These are phyloP conservation scores for Rhizoclosmatium globosum DNA, from an alignment of 192 early-diverging fungal species.

Conservation along the genomic window DNA sequence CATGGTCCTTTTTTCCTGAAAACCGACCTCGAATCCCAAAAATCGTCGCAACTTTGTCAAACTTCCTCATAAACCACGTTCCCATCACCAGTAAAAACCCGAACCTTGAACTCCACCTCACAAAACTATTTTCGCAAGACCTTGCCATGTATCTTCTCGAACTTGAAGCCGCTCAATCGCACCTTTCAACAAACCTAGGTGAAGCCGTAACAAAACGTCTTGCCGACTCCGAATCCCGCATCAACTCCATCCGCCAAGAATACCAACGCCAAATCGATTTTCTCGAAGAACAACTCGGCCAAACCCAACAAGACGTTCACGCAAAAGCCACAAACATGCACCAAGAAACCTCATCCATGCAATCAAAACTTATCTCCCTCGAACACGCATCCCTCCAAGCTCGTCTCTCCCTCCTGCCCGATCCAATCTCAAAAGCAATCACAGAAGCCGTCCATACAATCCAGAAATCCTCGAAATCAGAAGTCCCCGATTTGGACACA, in stretches of 20 bases:
- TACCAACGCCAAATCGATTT: constrained; percentile 18
- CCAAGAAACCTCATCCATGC: background rate
- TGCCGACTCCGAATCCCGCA: background rate
- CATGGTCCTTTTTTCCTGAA: constrained; percentile 16
- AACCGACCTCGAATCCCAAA: background rate
- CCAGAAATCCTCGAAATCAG: background rate
- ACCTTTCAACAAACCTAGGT: constrained; percentile 14
- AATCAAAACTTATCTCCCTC: background rate
- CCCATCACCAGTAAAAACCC: background rate
- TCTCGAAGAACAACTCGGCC: background rate
- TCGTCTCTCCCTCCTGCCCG: constrained; percentile 14
- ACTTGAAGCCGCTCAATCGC: constrained; percentile 19
- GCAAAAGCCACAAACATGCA: background rate
- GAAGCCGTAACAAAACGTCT: constrained; percentile 26
- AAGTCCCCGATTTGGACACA: background rate
- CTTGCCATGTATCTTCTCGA: background rate
- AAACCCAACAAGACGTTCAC: constrained; percentile 3
- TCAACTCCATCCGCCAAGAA: constrained; percentile 9
- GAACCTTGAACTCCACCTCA: background rate
- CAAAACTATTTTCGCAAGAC: constrained; percentile 4
- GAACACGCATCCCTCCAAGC: background rate
- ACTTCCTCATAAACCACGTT: background rate
- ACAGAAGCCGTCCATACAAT: background rate
- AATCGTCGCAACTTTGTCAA: background rate
- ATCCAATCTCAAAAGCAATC: constrained; percentile 1